phyloP scores from a whole-genome alignment of 2,329 filamentous ascomycete species.

The Aspergillus ochraceoroseus region DNA sequence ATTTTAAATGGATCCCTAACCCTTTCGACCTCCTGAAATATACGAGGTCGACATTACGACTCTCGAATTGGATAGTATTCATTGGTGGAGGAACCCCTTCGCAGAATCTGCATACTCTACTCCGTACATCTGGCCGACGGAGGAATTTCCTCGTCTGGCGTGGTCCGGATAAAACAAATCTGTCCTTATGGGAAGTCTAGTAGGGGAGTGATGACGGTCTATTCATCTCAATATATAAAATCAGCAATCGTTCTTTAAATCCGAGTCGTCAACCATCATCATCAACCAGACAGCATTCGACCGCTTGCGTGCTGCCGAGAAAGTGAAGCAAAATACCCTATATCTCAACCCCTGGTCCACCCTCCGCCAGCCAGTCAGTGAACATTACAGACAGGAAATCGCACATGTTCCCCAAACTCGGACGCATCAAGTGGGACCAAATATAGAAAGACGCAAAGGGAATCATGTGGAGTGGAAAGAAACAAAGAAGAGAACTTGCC shows the following conservation, averaged over 20 bases:
- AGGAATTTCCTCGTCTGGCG: too few species aligned
- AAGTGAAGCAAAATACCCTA: constrained; percentile 12
- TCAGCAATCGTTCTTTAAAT: neutral
- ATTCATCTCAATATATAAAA: constrained; percentile 8
- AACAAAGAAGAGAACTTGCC: constrained; percentile 18
- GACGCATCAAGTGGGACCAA: constrained; percentile 16
- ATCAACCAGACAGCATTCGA: constrained; percentile 4
- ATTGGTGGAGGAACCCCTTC: constrained; percentile 22
- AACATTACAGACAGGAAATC: constrained; percentile 21
- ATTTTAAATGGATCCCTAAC: too few species aligned
- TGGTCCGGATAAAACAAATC: too few species aligned
- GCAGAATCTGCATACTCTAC: too few species aligned
- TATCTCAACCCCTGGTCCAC: constrained; percentile 18
- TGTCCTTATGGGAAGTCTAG: too few species aligned
- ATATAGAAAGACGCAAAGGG: constrained; percentile 21
- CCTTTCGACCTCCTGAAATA: too few species aligned
- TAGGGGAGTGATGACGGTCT: constrained; percentile 1
- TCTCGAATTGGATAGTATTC: too few species aligned
- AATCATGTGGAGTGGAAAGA: constrained; percentile 8
- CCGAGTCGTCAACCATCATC: constrained; percentile 16
- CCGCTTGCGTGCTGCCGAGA: constrained; percentile 2
- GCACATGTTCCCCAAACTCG: constrained; percentile 13
- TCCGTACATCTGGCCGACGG: too few species aligned
- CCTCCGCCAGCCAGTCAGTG: constrained; percentile 9
- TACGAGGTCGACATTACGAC: too few species aligned